phyloP scores from a whole-genome alignment of 495 filamentous ascomycete species.

The Penicillium maclennaniae region DNA sequence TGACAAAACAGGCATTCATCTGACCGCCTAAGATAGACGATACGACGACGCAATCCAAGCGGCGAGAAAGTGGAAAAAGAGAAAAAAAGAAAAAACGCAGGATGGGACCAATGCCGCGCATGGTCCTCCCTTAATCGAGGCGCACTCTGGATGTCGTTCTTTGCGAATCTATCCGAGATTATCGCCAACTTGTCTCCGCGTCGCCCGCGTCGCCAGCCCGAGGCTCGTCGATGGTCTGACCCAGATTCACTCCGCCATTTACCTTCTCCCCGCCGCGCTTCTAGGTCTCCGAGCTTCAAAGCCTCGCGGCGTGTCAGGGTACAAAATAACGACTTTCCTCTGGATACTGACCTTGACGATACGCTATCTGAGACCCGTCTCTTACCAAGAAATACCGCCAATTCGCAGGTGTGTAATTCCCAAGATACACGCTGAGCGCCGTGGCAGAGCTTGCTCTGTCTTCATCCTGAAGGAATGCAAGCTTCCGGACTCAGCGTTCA shows the following conservation, averaged over 20 bases:
- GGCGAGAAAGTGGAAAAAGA: constrained; percentile 3
- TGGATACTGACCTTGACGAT: constrained; percentile 1
- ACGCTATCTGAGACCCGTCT: neutral
- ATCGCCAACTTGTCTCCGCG: constrained; percentile 17
- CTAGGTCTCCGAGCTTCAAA: constrained; percentile 2
- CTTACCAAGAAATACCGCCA: neutral
- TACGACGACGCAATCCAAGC: constrained; percentile 16
- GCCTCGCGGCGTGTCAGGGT: neutral
- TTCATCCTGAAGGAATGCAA: neutral
- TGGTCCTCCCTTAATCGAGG: constrained; percentile 7
- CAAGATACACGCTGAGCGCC: neutral
- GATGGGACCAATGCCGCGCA: constrained; percentile 13
- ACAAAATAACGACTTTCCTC: neutral
- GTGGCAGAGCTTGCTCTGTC: neutral
- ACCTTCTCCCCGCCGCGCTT: constrained; percentile 4
- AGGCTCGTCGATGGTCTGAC: constrained; percentile 16
- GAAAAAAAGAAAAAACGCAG: constrained; percentile 5
- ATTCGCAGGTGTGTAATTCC: constrained; percentile 16
- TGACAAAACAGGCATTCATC: constrained; percentile 4
- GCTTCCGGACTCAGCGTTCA: neutral
- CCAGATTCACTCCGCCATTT: neutral
- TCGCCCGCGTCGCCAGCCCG: constrained; percentile 14
- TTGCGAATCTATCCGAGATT: constrained; percentile 13
- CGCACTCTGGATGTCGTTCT: constrained; percentile 19
- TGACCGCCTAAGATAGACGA: constrained; percentile 29